Evolutionary conservation across 495 filamentous ascomycete genomes (phyloP).

Genomic region (Daldinia loculata): DNA sequence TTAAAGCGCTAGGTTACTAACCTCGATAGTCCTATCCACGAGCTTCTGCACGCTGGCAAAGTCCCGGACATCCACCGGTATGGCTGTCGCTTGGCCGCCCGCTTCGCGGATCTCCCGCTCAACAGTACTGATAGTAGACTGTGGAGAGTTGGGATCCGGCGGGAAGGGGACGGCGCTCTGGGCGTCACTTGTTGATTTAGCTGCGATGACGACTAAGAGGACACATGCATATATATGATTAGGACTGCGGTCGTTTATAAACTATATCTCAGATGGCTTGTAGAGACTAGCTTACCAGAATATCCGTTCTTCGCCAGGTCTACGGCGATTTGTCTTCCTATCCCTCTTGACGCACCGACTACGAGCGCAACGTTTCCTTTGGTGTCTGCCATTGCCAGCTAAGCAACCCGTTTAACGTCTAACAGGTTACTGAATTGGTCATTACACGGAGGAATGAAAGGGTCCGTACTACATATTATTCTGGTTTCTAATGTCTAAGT

Average conservation of each 20-base stretch:
- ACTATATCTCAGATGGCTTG: not conserved
- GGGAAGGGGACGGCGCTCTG: slow-evolving; percentile 68
- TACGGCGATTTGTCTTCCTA: slow-evolving; percentile 81
- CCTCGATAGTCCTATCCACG: slow-evolving; percentile 67
- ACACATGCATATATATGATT: not conserved
- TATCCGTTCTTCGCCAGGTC: slow-evolving; percentile 77
- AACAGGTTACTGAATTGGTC: not conserved
- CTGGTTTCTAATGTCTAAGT: not conserved
- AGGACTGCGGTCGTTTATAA: not conserved
- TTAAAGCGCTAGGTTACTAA: slow-evolving; percentile 25
- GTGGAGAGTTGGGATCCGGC: slow-evolving; percentile 79
- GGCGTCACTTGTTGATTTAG: slow-evolving; percentile 79
- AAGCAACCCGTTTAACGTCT: not conserved
- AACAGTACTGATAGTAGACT: slow-evolving; percentile 86
- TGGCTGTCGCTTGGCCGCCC: slow-evolving; percentile 69
- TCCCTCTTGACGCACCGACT: slow-evolving; percentile 78
- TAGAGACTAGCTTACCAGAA: slow-evolving; percentile 57
- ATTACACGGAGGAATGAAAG: not conserved
- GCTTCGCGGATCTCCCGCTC: slow-evolving; percentile 76
- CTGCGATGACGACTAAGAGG: slow-evolving; percentile 74
- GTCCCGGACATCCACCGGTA: slow-evolving; percentile 76
- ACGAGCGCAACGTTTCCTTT: slow-evolving; percentile 67
- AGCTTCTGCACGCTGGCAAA: slow-evolving; percentile 68
- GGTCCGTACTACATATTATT: slow-evolving; percentile 13
- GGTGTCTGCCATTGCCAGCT: slow-evolving; percentile 21